These are phyloP conservation scores for Aaosphaeria pasadenensis DNA, from an alignment of 2,329 filamentous ascomycete genomes.

Conservation along the genomic window DNA sequence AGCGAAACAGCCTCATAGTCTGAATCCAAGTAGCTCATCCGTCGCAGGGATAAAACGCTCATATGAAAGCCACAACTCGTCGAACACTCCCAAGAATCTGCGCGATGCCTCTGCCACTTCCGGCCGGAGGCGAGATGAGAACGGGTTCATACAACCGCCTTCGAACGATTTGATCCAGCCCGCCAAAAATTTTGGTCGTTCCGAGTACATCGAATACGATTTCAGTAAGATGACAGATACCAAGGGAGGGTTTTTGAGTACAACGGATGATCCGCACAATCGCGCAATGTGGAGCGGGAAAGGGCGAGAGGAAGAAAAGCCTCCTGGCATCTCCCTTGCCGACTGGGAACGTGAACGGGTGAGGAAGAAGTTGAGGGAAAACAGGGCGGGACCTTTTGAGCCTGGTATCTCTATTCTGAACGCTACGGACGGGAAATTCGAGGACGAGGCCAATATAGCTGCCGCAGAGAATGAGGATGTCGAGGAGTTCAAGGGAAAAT, in stretches of 20 bases:
- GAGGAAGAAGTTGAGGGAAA: conserved; percentile 66
- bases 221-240: conserved; percentile 98
- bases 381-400: conserved; percentile 80
- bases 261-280: conserved; percentile 88
- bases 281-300: conserved; percentile 57
- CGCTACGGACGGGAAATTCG: conserved; percentile 43
- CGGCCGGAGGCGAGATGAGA: conserved; percentile 32
- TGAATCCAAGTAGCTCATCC: conserved; percentile 23
- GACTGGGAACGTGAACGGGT: conserved; percentile 89
- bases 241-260: conserved; percentile 90
- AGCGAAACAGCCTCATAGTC: conserved; percentile 47
- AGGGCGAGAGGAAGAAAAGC: conserved; percentile 60
- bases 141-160: conserved; percentile 30
- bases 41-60: conserved; percentile 67
- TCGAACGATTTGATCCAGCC: conserved; percentile 60
- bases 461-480: conserved; percentile 43
- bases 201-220: conserved; percentile 86
- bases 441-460: conserved; percentile 25
- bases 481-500: conserved; percentile 27
- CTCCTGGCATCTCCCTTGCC: conserved; percentile 80
- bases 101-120: conserved; percentile 60
- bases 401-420: conserved; percentile 74
- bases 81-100: conserved; percentile 55
- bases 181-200: conserved; percentile 80
- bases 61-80: conserved; percentile 60